Evolutionary conservation across 495 filamentous ascomycete species (phyloP), one percentile per base, ranked within the genome.

Genomic region (Aspergillus nanangensis): DNA sequence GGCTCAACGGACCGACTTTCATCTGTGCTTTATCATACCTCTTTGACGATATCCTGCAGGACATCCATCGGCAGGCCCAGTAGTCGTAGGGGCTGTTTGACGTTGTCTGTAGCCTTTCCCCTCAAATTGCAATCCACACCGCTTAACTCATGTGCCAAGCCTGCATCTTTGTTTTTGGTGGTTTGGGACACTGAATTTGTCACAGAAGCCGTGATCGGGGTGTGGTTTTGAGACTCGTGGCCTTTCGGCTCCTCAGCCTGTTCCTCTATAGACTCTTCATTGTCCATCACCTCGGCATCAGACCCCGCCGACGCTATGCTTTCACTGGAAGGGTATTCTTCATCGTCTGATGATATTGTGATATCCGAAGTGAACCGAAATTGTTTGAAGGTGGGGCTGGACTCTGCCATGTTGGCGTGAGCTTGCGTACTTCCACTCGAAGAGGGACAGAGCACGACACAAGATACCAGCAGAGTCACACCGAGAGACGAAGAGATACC

Each of bases 21-120:
- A 53, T 27, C 38, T 18, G n/a, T 18, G 19, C 11, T 19, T 10
- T 7, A 9, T 21, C 73, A 58, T 69, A 86, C 92, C 80, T 96
- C 86, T 67, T 90, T 92, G 42, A 95, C 80, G 45, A 97, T 92
- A 50, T 90, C 77, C 52, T 87, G 87, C 41, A 97, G 63, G 15
- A 96, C 79, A 63, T 97, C 92, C 47, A 94, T 68, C 1, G 92
- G 92, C 9, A 97, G 75, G 52, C 95, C 86, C 7, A 96, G 72
- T 22, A 97, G 72, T 14, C 72, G 70, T 23, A 83, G 56, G 14
- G 71, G 72, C 19, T 56, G 61, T 11, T 57, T 61, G 32, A 43
- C 18, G 19, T 8, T 14, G 14, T 5, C 23, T 1, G 21, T 7
- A 29, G 11, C 11, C 25, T 11, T 29, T 29, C 7, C 25, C 25